Conservation (phyloP, 345 rosid genomes). For the Lumnitzera racemosa region DNA sequence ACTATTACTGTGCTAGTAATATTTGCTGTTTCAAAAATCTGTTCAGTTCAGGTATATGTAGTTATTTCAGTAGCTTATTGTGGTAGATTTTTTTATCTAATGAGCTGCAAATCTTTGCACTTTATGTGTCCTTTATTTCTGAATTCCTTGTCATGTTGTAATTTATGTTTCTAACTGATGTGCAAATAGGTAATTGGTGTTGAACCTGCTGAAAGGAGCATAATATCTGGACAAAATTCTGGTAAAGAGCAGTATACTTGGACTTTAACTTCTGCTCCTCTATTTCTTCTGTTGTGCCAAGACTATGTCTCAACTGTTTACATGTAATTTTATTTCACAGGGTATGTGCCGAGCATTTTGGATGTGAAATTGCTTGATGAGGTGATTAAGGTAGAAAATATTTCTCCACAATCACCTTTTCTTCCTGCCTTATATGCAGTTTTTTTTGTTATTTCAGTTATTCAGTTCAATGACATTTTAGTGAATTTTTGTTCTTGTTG, state of each 20-base stretch:
- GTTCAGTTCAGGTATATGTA: no score
- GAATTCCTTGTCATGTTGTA: not conserved
- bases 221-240: conserved; percentile 74
- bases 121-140: not conserved
- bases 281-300: conserved; percentile 4
- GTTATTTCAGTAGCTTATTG: no score
- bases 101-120: not conserved
- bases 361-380: conserved; percentile 83
- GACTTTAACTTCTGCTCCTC: not conserved
- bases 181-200: conserved; percentile 70
- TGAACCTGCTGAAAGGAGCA: conserved; percentile 93
- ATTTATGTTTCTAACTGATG: not conserved
- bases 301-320: conserved; percentile 2
- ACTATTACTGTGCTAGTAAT: no score
- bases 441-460: no score
- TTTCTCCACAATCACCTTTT: not conserved
- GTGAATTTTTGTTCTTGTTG: no score
- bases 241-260: conserved; percentile 29
- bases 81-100: no score
- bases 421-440: not conserved
- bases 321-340: conserved; percentile 30
- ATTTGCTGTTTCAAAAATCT: no score
- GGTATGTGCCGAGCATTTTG: conserved; percentile 69
- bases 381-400: conserved; percentile 57
- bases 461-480: no score